These are phyloP conservation scores for Nakazawaea wickerhamii DNA, from an alignment of 805 yeast species.

Conservation along the genomic window DNA sequence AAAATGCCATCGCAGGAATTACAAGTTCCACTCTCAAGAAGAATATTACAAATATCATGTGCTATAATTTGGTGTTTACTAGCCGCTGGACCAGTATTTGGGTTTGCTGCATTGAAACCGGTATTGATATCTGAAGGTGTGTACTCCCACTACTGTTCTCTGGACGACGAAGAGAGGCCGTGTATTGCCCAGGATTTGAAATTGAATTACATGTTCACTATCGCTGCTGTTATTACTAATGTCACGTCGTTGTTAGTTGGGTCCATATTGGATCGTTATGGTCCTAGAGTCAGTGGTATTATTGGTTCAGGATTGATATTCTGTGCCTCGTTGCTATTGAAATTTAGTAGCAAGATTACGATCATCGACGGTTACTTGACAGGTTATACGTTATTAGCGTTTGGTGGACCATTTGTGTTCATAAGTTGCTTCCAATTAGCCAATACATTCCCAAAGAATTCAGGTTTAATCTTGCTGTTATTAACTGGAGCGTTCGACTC, in stretches of 20 bases:
- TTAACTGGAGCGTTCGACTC: slow-evolving; percentile 94
- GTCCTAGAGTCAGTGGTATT: slow-evolving; percentile 76
- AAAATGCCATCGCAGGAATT: slow-evolving; percentile 8
- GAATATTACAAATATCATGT: slow-evolving; percentile 56
- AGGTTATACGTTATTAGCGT: slow-evolving; percentile 74
- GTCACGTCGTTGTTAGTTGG: slow-evolving; percentile 82
- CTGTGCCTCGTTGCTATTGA: slow-evolving; percentile 40
- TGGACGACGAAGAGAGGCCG: slow-evolving; percentile 15
- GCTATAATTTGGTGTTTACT: slow-evolving; percentile 83
- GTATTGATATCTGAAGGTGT: slow-evolving; percentile 73
- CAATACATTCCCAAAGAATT: slow-evolving; percentile 74
- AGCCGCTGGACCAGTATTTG: slow-evolving; percentile 92
- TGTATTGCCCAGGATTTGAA: slow-evolving; percentile 81
- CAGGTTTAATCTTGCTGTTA: slow-evolving; percentile 77
- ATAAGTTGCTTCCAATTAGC: slow-evolving; percentile 88
- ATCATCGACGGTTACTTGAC: slow-evolving; percentile 57
- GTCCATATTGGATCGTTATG: slow-evolving; percentile 65
- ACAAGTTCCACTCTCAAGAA: slow-evolving; percentile 18
- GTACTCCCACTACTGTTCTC: slow-evolving; percentile 40
- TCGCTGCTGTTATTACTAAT: slow-evolving; percentile 84
- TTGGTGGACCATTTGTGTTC: slow-evolving; percentile 93
- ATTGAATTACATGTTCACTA: slow-evolving; percentile 75
- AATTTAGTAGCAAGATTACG: slow-evolving; percentile 19
- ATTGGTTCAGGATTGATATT: slow-evolving; percentile 61
- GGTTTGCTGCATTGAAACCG: slow-evolving; percentile 92